Conservation (phyloP, 768 basidiomycete genomes). For the Nidularia pulvinata region DNA sequence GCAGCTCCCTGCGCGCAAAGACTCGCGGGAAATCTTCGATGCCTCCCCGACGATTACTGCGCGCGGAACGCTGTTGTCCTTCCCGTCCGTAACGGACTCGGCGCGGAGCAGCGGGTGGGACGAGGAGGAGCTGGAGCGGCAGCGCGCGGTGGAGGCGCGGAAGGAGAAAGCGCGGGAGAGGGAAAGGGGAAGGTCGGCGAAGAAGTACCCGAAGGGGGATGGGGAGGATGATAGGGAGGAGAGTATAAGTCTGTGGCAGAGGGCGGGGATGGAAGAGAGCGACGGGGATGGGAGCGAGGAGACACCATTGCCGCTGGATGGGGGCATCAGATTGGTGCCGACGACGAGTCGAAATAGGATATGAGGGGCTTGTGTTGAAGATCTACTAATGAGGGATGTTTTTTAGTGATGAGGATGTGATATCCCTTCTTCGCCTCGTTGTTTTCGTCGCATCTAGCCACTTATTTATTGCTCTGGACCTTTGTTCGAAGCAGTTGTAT, state of each 20-base stretch:
- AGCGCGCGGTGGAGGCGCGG: slow-evolving; percentile 7
- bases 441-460: too few species aligned
- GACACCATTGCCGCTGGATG: not conserved
- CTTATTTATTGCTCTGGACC: too few species aligned
- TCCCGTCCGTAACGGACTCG: slow-evolving; percentile 55
- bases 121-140: slow-evolving; percentile 20
- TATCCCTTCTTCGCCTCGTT: too few species aligned
- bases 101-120: slow-evolving; percentile 39
- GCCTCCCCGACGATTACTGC: slow-evolving; percentile 12
- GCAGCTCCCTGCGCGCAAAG: slow-evolving; percentile 20
- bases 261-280: slow-evolving; percentile 10
- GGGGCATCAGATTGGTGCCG: not conserved
- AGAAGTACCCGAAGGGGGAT: slow-evolving; percentile 46
- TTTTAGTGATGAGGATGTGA: too few species aligned
- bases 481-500: too few species aligned
- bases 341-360: not conserved
- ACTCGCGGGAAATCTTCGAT: slow-evolving; percentile 36
- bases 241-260: slow-evolving; percentile 53
- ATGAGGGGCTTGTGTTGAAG: too few species aligned
- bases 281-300: slow-evolving; percentile 17
- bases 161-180: slow-evolving; percentile 19
- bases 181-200: slow-evolving; percentile 32
- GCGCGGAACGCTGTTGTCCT: slow-evolving; percentile 39
- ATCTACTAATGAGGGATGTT: too few species aligned
- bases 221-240: slow-evolving; percentile 62